Evolutionary conservation across 441 rosid genomes (phyloP).

Genomic region (Metrosideros polymorpha): DNA sequence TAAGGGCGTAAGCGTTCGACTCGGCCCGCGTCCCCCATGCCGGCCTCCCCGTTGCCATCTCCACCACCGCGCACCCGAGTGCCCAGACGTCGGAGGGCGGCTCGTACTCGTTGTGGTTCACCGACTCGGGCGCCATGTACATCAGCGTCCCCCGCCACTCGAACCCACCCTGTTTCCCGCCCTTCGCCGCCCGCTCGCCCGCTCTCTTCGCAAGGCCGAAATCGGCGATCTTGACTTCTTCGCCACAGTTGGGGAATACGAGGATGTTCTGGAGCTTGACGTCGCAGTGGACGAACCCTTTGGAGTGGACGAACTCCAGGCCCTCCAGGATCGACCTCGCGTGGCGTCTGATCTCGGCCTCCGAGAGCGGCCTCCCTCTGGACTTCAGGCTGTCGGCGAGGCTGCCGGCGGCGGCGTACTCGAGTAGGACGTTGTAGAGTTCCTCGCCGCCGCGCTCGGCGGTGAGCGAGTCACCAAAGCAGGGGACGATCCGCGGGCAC

Average conservation of each 20-base stretch:
- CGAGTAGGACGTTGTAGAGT: constrained; percentile 21
- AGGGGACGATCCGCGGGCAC: constrained; percentile 16
- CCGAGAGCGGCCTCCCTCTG: constrained; percentile 8
- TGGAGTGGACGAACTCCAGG: constrained; percentile 14
- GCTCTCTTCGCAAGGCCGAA: constrained; percentile 26
- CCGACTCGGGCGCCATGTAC: constrained; percentile 24
- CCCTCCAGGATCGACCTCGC: constrained; percentile 21
- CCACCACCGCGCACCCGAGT: constrained; percentile 22
- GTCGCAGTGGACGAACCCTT: constrained; percentile 30
- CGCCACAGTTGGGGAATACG: neutral
- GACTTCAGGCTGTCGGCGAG: constrained; percentile 12
- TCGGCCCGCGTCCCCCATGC: constrained; percentile 6
- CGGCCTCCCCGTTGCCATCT: constrained; percentile 22
- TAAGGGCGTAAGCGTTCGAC: neutral
- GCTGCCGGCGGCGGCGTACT: constrained; percentile 27
- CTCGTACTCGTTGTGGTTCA: constrained; percentile 10
- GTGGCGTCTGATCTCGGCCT: constrained; percentile 8
- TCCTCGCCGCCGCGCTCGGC: neutral
- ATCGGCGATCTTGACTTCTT: constrained; percentile 20
- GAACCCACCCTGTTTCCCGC: neutral
- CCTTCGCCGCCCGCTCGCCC: neutral
- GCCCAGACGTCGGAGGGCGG: constrained; percentile 27
- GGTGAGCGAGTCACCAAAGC: constrained; percentile 19
- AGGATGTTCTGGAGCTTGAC: constrained; percentile 16
- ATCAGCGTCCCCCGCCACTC: constrained; percentile 17